These are phyloP conservation scores for Podaxis sp. DNA, from an alignment of 768 basidiomycete species.

Conservation along the genomic window DNA sequence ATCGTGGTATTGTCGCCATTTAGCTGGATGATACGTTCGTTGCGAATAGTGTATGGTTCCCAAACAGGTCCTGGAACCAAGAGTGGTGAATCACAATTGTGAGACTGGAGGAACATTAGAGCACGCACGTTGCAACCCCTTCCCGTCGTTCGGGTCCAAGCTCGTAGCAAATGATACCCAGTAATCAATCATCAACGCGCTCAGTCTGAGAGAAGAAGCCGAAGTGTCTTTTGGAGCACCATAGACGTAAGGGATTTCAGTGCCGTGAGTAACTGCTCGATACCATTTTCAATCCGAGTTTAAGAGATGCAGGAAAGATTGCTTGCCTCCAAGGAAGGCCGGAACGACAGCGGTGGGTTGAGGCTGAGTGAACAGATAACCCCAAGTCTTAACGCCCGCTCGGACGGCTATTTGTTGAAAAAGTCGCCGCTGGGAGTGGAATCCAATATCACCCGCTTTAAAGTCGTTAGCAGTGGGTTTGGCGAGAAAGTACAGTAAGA, in stretches of 20 bases:
- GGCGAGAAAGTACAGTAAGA: neutral
- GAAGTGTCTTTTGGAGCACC: slow-evolving; percentile 27
- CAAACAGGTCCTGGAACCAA: slow-evolving; percentile 25
- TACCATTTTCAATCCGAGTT: too few relatives aligned
- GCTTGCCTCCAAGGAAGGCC: slow-evolving; percentile 29
- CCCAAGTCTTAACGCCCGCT: slow-evolving; percentile 35
- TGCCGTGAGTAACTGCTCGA: slow-evolving; percentile 28
- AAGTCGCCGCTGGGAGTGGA: slow-evolving; percentile 36
- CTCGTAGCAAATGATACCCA: slow-evolving; percentile 40
- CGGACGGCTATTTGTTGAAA: slow-evolving; percentile 38
- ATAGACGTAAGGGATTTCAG: slow-evolving; percentile 34
- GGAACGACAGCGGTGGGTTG: slow-evolving; percentile 20
- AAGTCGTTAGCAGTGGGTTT: neutral
- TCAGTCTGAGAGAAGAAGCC: slow-evolving; percentile 22
- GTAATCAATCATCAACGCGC: slow-evolving; percentile 38
- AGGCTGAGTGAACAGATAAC: slow-evolving; percentile 43
- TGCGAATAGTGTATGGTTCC: slow-evolving; percentile 28
- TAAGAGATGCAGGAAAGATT: neutral
- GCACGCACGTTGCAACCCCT: slow-evolving; percentile 27
- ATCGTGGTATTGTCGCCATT: slow-evolving; percentile 32
- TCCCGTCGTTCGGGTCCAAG: slow-evolving; percentile 37
- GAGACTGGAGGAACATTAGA: neutral
- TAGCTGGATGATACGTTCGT: slow-evolving; percentile 23
- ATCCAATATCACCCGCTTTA: slow-evolving; percentile 35
- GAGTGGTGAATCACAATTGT: neutral